Evolutionary conservation across 106 monocot genomes (phyloP), one percentile per base, ranked within the genome.

Genomic region (Acorus calamus): DNA sequence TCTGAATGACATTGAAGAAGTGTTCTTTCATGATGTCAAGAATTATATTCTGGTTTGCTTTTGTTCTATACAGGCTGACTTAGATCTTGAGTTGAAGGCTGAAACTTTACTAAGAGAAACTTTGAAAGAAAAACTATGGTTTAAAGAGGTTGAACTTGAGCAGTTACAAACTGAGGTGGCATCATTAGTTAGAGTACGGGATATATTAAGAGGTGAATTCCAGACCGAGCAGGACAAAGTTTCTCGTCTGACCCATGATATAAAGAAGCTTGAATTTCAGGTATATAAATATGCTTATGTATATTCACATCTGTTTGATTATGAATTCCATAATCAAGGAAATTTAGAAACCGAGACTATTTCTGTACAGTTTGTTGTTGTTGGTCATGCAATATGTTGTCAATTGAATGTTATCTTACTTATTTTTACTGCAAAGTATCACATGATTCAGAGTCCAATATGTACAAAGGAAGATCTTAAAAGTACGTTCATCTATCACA

Each of bases 181-280:
- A 75, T 84, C 77, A 47, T 87, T 82, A 65, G 45, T 92, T 11
- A 74, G 81, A 50, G 56, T 12, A 45, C 64, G 69, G 52, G 84
- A 80, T 47, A 50, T 73, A 43, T 67, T 82, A 56, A 69, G 69
- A 72, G 50, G 66, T 56, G 87, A 87, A 59, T 77, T 80, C 44
- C 84, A 82, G 57, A 74, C 70, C 61, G 14, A 82, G 56, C 73
- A 79, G 59, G 87, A 82, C 60, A 82, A 92, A 66, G 59, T 84
- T 68, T 92, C 87, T 46, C 82, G 54, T 75, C 81, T 92, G 11
- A 77, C 56, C 46, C 82, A 82, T 73, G 76, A 77, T 67, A 64
- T 57, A 49, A 92, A 73, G 57, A 84, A 84, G 41, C 47, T 78
- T 67, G 84, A 92, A 50, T 59, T 76, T 78, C 79, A 87, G 92